These are phyloP conservation scores for Ophiostoma sp. DNA, from an alignment of 2,329 filamentous ascomycete genomes.

Conservation along the genomic window DNA sequence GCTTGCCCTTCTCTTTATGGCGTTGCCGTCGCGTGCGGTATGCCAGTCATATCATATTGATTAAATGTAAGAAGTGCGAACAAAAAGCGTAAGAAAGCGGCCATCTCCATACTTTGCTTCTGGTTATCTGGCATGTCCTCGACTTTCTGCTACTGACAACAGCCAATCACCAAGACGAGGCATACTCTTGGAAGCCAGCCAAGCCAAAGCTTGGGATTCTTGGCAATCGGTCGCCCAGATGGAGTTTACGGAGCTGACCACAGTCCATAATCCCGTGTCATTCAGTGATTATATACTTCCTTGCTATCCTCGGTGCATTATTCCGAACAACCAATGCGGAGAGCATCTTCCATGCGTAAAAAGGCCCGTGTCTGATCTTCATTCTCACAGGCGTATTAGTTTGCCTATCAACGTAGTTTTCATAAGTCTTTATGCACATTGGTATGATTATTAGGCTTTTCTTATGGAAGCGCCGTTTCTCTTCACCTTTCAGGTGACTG, in stretches of 20 bases:
- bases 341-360: background rate
- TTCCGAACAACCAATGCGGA: background rate
- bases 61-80: background rate
- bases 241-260: background rate
- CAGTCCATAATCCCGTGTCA: background rate
- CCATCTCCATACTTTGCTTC: slow-evolving; percentile 6
- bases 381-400: background rate
- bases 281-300: background rate
- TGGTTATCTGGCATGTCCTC: background rate
- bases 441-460: background rate
- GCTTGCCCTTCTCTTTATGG: background rate
- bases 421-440: background rate
- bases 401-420: background rate
- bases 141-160: background rate
- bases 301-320: background rate
- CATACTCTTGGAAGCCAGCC: background rate
- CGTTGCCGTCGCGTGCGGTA: background rate
- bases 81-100: background rate
- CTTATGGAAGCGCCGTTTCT: background rate
- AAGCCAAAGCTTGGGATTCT: background rate
- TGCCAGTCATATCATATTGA: background rate
- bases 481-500: background rate
- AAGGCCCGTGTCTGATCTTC: background rate
- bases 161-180: background rate
- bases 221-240: background rate